Evolutionary conservation across 768 basidiomycete genomes (phyloP).

Genomic region (Macrolepiota albuminosa): DNA sequence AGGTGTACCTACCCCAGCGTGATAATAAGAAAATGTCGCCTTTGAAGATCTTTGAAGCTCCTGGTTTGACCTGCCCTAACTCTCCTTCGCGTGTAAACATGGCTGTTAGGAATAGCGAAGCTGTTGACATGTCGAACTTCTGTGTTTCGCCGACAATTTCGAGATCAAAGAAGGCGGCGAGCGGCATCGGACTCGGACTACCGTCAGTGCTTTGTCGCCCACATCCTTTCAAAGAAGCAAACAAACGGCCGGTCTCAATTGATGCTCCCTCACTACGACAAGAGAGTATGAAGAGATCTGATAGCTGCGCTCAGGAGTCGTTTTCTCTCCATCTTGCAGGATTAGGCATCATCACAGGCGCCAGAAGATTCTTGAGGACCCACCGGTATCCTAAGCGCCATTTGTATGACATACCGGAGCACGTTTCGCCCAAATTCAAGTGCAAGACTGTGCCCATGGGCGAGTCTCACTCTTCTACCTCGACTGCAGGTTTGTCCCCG

Average conservation of each 20-base stretch:
- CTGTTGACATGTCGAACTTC: not conserved
- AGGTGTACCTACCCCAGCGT: not conserved
- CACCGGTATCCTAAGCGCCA: conserved; percentile 1
- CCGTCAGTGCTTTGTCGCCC: conserved; percentile 3
- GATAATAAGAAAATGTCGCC: not conserved
- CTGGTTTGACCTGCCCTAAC: not conserved
- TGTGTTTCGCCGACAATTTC: not conserved
- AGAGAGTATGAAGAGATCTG: not conserved
- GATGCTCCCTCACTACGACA: not conserved
- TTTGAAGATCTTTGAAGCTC: not conserved
- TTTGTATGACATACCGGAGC: conserved; percentile 14
- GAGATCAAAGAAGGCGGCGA: conserved; percentile 3
- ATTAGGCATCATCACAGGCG: conserved; percentile 1
- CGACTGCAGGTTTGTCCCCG: not conserved
- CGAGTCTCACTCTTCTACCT: not conserved
- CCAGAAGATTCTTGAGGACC: conserved; percentile 5
- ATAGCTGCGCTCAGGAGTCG: not conserved
- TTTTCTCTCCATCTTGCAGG: not conserved
- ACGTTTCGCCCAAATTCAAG: conserved; percentile 9
- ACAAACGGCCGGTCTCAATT: not conserved
- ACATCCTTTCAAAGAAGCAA: not conserved
- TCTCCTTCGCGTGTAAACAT: not conserved
- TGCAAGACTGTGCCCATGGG: not conserved
- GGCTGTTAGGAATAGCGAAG: not conserved
- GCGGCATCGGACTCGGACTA: conserved; percentile 12